Evolutionary conservation across 495 filamentous ascomycete species (phyloP).

Genomic region (Penicillium salamii): DNA sequence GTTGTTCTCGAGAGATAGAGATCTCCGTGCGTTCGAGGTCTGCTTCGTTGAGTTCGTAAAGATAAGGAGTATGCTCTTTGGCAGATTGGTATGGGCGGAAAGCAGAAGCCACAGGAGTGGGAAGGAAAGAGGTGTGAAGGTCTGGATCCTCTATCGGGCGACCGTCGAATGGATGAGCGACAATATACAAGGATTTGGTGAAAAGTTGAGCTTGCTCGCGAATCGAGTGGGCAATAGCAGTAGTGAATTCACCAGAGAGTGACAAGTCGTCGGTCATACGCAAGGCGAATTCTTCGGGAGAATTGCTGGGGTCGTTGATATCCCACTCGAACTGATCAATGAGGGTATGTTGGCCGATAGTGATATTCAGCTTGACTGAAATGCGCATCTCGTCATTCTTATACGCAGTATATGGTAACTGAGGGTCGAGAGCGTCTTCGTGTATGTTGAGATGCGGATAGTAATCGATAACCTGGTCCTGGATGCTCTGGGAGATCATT

Average conservation of each 20-base stretch:
- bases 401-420: conserved; percentile 87
- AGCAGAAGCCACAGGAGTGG: conserved; percentile 74
- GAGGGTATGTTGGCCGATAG: conserved; percentile 90
- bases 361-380: conserved; percentile 92
- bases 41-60: conserved; percentile 89
- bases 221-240: conserved; percentile 94
- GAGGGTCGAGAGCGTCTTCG: conserved; percentile 86
- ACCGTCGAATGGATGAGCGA: conserved; percentile 92
- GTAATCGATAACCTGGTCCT: conserved; percentile 89
- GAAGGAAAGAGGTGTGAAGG: conserved; percentile 77
- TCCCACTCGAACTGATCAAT: conserved; percentile 99
- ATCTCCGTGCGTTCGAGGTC: conserved; percentile 89
- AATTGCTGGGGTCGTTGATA: conserved; percentile 91
- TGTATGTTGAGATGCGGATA: conserved; percentile 86
- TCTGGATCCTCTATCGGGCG: conserved; percentile 90
- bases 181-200: conserved; percentile 86
- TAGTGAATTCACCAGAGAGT: conserved; percentile 92
- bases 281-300: conserved; percentile 87
- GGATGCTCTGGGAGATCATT: conserved; percentile 73
- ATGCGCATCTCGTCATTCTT: conserved; percentile 99
- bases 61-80: conserved; percentile 87
- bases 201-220: conserved; percentile 94
- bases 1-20: conserved; percentile 87
- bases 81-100: conserved; percentile 88
- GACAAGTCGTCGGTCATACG: conserved; percentile 89